Evolutionary conservation across 306 rosid genomes (phyloP).

Genomic region (Medicago ruthenica): DNA sequence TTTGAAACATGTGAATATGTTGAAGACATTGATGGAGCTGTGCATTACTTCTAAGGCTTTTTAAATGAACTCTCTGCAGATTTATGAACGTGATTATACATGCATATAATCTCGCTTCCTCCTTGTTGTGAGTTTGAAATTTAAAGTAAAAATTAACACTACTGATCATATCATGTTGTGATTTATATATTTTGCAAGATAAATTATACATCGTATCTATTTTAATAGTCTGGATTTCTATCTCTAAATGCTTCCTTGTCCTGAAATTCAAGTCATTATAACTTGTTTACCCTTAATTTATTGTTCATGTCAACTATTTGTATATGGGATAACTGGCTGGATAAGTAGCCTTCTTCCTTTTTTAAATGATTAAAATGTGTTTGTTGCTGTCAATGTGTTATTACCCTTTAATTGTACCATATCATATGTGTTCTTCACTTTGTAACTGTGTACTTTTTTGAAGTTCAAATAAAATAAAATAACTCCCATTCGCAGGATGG

Average conservation of each 20-base stretch:
- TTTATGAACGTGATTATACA: not conserved
- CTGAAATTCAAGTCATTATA: no score
- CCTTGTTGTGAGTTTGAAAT: not conserved
- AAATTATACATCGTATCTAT: no score
- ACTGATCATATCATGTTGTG: not conserved
- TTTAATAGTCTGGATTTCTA: no score
- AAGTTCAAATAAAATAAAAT: conserved; percentile 12
- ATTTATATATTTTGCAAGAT: not conserved
- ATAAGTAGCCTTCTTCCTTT: conserved; percentile 20
- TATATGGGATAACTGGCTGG: conserved; percentile 29
- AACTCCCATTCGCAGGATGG: conserved; percentile 68
- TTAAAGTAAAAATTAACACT: not conserved
- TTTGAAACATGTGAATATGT: not conserved
- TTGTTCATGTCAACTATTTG: conserved; percentile 20
- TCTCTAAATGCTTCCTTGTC: no score
- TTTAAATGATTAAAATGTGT: conserved; percentile 24
- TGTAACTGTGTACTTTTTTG: conserved; percentile 2
- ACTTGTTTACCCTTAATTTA: conserved; percentile 4
- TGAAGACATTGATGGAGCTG: not conserved
- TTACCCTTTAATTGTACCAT: not conserved
- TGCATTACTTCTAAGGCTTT: not conserved
- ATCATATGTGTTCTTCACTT: conserved; percentile 28
- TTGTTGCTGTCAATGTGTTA: not conserved
- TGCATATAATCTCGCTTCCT: not conserved
- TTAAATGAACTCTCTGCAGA: not conserved